Evolutionary conservation across 495 filamentous ascomycete genomes (phyloP).

Genomic region (Trypethelium eluteriae): DNA sequence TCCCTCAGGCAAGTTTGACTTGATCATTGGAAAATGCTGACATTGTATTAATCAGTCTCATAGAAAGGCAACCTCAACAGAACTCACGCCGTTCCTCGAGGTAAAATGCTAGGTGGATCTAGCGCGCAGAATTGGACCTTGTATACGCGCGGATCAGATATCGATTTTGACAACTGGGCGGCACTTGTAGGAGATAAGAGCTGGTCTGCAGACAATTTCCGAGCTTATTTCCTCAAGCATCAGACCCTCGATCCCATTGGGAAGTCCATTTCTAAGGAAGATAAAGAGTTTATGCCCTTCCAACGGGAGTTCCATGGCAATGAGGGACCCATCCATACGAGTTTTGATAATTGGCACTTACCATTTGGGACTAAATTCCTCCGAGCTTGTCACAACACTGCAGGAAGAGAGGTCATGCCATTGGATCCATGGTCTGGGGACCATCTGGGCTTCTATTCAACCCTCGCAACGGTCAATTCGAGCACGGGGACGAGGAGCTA

Average conservation of each 20-base stretch:
- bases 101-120: constrained; percentile 41
- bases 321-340: constrained; percentile 5
- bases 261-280: not conserved
- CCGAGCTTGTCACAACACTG: not conserved
- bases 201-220: constrained; percentile 51
- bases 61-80: constrained; percentile 22
- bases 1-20: constrained; percentile 34
- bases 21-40: constrained; percentile 17
- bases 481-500: constrained; percentile 19
- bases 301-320: constrained; percentile 1
- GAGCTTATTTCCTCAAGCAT: constrained; percentile 28
- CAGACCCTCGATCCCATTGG: constrained; percentile 23
- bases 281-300: not conserved
- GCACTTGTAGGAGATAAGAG: constrained; percentile 36
- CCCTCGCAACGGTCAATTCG: constrained; percentile 21
- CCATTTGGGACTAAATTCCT: not conserved
- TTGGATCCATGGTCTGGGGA: constrained; percentile 9
- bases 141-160: constrained; percentile 36
- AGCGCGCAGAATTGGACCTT: constrained; percentile 40
- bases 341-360: not conserved
- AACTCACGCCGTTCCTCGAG: constrained; percentile 35
- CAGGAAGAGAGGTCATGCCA: not conserved
- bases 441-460: constrained; percentile 22
- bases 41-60: not conserved
- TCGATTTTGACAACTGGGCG: constrained; percentile 54